phyloP scores from a whole-genome alignment of 257 asterid species.

The Phtheirospermum japonicum region DNA sequence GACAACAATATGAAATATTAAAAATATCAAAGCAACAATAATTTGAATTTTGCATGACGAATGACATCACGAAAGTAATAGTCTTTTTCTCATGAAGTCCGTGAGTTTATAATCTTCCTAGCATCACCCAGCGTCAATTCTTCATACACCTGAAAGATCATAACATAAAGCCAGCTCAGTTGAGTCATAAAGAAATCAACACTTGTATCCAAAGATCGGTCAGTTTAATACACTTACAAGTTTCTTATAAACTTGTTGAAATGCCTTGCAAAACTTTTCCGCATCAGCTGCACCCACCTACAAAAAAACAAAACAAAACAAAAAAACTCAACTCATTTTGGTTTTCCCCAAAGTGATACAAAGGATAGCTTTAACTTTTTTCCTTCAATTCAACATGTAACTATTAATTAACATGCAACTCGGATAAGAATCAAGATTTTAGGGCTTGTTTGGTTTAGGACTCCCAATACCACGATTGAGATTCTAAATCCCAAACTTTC shows the following conservation, averaged over 20 bases:
- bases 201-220: constrained; percentile 14
- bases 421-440: not conserved
- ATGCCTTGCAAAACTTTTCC: constrained; percentile 65
- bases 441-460: no score
- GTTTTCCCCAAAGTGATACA: constrained; percentile 2
- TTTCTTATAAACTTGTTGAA: constrained; percentile 62
- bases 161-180: constrained; percentile 1
- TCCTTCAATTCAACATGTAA: not conserved
- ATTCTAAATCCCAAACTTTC: no score
- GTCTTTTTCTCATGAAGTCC: constrained; percentile 1
- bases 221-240: constrained; percentile 47
- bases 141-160: constrained; percentile 57
- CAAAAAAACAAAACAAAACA: constrained; percentile 17
- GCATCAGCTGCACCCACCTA: constrained; percentile 76
- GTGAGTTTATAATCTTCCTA: constrained; percentile 40
- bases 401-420: not conserved
- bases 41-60: not conserved
- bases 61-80: not conserved
- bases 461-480: no score
- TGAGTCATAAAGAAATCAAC: constrained; percentile 1
- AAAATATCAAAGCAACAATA: not conserved
- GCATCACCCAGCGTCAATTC: constrained; percentile 67
- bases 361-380: constrained; percentile 4
- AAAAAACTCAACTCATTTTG: constrained; percentile 8
- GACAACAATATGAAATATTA: not conserved